Evolutionary conservation across 2,329 filamentous ascomycete species (phyloP).

Genomic region (Venturia effusa): DNA sequence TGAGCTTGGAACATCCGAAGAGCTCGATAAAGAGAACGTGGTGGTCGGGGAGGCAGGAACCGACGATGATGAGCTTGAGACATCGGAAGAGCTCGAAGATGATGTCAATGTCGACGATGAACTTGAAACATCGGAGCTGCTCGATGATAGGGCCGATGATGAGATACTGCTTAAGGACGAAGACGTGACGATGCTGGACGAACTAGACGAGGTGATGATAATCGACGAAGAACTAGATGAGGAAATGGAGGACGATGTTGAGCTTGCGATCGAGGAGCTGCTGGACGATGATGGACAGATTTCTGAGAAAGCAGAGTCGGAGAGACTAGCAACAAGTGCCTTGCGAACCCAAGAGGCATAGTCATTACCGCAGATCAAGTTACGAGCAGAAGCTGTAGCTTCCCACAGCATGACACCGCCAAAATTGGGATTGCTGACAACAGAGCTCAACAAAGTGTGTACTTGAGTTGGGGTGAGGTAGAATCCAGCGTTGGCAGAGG

Average conservation of each 20-base stretch:
- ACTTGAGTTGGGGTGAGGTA: constrained; percentile 40
- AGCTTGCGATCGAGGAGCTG: constrained; percentile 13
- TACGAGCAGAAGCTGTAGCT: constrained; percentile 37
- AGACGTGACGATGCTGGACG: neutral
- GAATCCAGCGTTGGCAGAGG: constrained; percentile 21
- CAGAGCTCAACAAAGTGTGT: constrained; percentile 32
- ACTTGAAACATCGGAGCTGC: neutral
- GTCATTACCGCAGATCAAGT: constrained; percentile 31
- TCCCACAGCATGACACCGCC: constrained; percentile 53
- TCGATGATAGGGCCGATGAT: neutral
- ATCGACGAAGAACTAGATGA: constrained; percentile 5
- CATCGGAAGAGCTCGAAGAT: neutral
- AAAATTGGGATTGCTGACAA: constrained; percentile 33
- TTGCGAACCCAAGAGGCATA: constrained; percentile 40
- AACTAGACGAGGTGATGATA: constrained; percentile 1
- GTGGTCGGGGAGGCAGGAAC: neutral
- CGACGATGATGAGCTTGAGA: neutral
- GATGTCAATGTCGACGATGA: neutral
- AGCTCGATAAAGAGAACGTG: neutral
- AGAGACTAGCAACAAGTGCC: constrained; percentile 5
- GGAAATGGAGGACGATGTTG: constrained; percentile 8
- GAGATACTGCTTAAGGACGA: neutral
- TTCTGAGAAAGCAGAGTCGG: neutral
- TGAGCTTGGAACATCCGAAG: neutral
- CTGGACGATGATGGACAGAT: constrained; percentile 11